Conservation (phyloP, 306 rosid species). For the Cicer cuneatum region DNA sequence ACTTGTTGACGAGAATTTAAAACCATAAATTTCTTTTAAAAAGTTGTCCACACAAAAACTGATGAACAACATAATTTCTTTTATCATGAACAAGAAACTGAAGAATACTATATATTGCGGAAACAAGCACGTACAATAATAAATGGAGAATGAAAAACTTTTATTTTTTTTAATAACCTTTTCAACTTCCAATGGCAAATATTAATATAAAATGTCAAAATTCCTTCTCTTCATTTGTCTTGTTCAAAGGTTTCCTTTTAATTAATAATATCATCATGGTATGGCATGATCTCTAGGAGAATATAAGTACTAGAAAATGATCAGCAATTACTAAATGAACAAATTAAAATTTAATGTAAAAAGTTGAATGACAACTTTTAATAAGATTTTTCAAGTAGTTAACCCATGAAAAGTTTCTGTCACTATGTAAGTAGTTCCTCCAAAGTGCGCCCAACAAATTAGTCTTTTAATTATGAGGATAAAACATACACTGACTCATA, state of each 20-base stretch:
- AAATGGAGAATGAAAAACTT: conserved; percentile 36
- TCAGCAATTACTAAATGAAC: background rate
- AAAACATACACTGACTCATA: conserved; percentile 46
- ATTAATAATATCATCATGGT: conserved; percentile 24
- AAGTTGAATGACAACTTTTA: conserved; percentile 14
- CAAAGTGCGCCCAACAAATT: conserved; percentile 42
- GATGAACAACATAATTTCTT: background rate
- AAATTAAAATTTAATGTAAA: background rate
- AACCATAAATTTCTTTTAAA: background rate
- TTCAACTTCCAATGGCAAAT: conserved; percentile 3
- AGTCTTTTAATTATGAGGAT: conserved; percentile 39
- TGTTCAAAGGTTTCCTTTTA: conserved; percentile 33
- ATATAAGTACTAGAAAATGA: conserved; percentile 9
- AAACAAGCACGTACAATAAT: conserved; percentile 15
- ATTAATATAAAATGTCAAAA: conserved; percentile 19
- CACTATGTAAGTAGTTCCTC: conserved; percentile 27
- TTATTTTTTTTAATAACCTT: background rate
- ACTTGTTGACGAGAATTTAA: background rate
- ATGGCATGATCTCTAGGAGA: background rate
- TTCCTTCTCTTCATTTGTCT: conserved; percentile 30
- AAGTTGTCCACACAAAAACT: background rate
- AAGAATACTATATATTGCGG: background rate
- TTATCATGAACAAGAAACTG: conserved; percentile 22
- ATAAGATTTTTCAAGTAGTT: background rate
- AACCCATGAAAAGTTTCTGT: background rate